phyloP scores from a whole-genome alignment of 148 eudicot species.

The Cornus florida region DNA sequence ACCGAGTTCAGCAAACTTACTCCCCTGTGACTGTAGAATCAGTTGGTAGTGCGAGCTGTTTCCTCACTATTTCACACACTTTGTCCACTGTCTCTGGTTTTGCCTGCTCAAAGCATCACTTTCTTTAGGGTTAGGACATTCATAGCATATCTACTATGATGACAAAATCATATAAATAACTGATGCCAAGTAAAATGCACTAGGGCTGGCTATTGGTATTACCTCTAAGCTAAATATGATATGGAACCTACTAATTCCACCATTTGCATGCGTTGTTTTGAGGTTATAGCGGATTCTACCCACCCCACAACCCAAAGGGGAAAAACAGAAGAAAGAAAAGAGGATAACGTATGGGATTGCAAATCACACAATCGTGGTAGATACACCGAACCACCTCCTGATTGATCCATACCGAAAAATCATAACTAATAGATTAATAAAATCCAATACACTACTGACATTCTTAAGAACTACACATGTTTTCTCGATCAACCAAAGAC shows the following conservation, averaged over 20 bases:
- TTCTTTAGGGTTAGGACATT: neutral
- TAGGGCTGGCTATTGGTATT: neutral
- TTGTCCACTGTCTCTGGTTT: conserved; percentile 57
- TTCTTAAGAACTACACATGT: too few relatives aligned
- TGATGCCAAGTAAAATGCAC: neutral
- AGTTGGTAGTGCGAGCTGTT: conserved; percentile 45
- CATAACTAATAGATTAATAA: too few relatives aligned
- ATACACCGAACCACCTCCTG: neutral
- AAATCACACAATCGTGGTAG: too few relatives aligned
- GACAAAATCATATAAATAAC: neutral
- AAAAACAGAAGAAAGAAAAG: too few relatives aligned
- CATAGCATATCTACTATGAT: neutral
- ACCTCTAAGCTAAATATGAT: neutral
- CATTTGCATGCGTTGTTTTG: too few relatives aligned
- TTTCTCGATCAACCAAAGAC: neutral
- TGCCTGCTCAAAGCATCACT: conserved; percentile 34
- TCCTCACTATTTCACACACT: conserved; percentile 54
- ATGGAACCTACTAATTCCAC: neutral
- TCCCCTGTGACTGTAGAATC: conserved; percentile 41
- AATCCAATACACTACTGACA: too few relatives aligned
- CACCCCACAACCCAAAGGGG: too few relatives aligned
- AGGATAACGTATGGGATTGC: neutral
- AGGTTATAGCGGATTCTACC: neutral
- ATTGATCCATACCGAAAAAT: too few relatives aligned
- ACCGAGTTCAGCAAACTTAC: conserved; percentile 49